Evolutionary conservation across 1,284 basidiomycete genomes (phyloP).

Genomic region (Ganoderma boninense): DNA sequence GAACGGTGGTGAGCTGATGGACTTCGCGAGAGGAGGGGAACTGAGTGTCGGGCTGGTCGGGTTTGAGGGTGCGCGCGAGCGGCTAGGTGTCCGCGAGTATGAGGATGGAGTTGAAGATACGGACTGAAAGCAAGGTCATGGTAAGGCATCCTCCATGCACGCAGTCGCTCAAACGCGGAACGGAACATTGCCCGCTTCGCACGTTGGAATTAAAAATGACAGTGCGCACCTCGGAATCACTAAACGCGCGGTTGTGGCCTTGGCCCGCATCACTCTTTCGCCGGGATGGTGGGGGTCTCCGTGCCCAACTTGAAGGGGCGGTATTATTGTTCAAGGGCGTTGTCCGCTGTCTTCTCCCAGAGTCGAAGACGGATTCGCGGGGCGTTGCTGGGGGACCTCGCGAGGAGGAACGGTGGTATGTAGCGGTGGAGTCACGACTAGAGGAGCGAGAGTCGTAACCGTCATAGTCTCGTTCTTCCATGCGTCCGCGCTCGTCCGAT

Average conservation of each 20-base stretch:
- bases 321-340: constrained; percentile 60
- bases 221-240: constrained; percentile 73
- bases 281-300: constrained; percentile 66
- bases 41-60: constrained; percentile 61
- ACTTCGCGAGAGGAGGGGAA: constrained; percentile 42
- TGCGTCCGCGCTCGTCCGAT: constrained; percentile 38
- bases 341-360: constrained; percentile 67
- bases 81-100: constrained; percentile 52
- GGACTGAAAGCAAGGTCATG: constrained; percentile 6
- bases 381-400: constrained; percentile 53
- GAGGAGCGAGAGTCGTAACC: constrained; percentile 58
- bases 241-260: constrained; percentile 55
- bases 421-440: constrained; percentile 61
- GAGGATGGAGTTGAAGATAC: constrained; percentile 41
- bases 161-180: not conserved
- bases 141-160: not conserved
- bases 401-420: constrained; percentile 51
- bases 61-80: constrained; percentile 71
- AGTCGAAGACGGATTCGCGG: constrained; percentile 68
- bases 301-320: constrained; percentile 79
- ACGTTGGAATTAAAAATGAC: not conserved
- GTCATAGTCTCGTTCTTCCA: constrained; percentile 45
- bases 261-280: constrained; percentile 74
- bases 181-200: not conserved
- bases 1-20: constrained; percentile 52